phyloP scores from a whole-genome alignment of 495 filamentous ascomycete species.

The Acidomyces sp. region DNA sequence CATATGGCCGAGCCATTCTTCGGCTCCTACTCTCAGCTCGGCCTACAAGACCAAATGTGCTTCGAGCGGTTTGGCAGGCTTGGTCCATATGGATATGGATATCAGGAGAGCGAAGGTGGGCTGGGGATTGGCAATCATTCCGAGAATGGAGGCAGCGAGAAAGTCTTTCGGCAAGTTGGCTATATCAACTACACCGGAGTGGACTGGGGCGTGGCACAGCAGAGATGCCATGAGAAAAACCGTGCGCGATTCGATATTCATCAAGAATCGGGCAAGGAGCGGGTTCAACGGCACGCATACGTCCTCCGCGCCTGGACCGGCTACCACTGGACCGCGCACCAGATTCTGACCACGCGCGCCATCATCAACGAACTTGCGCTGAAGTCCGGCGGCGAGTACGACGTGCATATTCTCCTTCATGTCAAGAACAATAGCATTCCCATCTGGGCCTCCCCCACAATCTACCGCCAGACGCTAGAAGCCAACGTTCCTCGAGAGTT shows the following conservation, averaged over 20 bases:
- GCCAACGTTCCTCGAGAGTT: conserved; percentile 43
- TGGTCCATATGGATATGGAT: conserved; percentile 32
- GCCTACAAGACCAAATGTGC: conserved; percentile 27
- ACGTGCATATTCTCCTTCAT: conserved; percentile 45
- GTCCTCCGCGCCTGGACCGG: conserved; percentile 31
- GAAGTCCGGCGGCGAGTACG: conserved; percentile 44
- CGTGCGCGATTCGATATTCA: conserved; percentile 26
- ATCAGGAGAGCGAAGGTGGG: conserved; percentile 26
- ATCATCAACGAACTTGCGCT: conserved; percentile 43
- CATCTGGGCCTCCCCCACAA: conserved; percentile 38
- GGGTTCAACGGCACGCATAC: conserved; percentile 27
- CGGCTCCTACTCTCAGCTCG: conserved; percentile 30
- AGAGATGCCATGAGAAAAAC: conserved; percentile 31
- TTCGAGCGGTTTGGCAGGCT: conserved; percentile 32
- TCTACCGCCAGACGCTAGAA: conserved; percentile 37
- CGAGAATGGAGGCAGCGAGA: conserved; percentile 26
- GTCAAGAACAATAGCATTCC: conserved; percentile 42
- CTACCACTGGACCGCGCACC: conserved; percentile 27
- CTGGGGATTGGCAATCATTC: conserved; percentile 23
- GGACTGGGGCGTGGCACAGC: conserved; percentile 29
- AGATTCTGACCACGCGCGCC: conserved; percentile 36
- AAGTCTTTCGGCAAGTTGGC: conserved; percentile 23
- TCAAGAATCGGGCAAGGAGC: conserved; percentile 21
- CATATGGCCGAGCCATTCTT: conserved; percentile 27
- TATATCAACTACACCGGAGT: conserved; percentile 28